Base-by-base conservation (phyloP, 257 asterid genomes). In the Orobanche coerulescens region DNA sequence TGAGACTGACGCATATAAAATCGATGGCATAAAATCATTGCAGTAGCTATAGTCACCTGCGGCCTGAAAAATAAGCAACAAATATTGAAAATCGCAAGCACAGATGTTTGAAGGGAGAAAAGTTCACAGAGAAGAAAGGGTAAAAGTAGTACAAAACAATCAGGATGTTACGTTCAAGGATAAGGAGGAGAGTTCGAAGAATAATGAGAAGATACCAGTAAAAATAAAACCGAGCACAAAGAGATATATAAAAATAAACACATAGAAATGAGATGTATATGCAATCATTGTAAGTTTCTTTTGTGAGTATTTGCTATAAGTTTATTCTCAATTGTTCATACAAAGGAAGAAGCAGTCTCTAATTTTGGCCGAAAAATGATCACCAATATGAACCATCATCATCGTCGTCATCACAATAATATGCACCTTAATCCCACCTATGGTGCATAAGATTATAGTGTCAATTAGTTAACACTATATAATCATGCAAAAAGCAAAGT, bases 1-100 rank as follows among this genome's bases (percentile, higher is more conserved):
- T 81, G 92, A 23, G 92, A 84, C 68, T 84, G 92, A 37, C 71
- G 77, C 82, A 78, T 84, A 57, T 72, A 84, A 65, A 84, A 84
- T 37, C 85, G 79, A 73, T 84, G 92, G 70, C 87, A 81, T 50
- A 81, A 58, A 68, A 84, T 53, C 75, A 73, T 70, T 48, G 85
- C 76, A 42, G 82, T 76, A 48, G 88, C 84, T 65, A 84, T 84
- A 58, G 88, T 81, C 70, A 78, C 68, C 65, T 81, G 87, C 13
- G 85, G 85, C 72, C 84, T 84, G 76, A 53, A 77, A 76, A 55
- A 16, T 55, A 72, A 64, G 56, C 76, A 31, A 72, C 46, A 42
- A 42, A 23, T 60, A 63, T 62, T 51, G 59, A 51, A 34, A 47
- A 58, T 64, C 51, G 33, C 42, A 47, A 70, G 44, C 44, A 34